Evolutionary conservation across 202 grass and related monocot species (phyloP).

Genomic region (Carex arenaria): DNA sequence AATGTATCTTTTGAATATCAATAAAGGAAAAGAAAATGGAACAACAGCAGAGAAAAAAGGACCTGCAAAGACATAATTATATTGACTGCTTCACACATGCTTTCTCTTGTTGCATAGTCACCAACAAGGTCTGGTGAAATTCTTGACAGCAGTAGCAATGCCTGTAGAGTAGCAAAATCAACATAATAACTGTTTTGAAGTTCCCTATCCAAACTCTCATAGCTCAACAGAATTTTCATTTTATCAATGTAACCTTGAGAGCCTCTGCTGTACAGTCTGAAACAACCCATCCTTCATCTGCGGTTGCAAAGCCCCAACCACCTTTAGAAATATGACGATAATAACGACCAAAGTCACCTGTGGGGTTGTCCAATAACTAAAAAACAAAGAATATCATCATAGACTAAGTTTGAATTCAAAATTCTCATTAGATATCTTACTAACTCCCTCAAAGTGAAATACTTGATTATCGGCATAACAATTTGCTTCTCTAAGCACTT

Average conservation of each 20-base stretch:
- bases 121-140: slow-evolving; percentile 39
- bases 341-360: slow-evolving; percentile 48
- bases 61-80: slow-evolving; percentile 72
- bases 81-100: slow-evolving; percentile 48
- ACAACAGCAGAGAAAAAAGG: background rate
- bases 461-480: background rate
- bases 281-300: slow-evolving; percentile 67
- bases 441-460: background rate
- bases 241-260: slow-evolving; percentile 50
- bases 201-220: background rate
- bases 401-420: too few species aligned
- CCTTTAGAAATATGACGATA: slow-evolving; percentile 66
- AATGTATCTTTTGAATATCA: background rate
- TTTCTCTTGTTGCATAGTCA: slow-evolving; percentile 38
- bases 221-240: background rate
- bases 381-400: slow-evolving; percentile 5
- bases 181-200: background rate
- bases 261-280: slow-evolving; percentile 87
- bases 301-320: slow-evolving; percentile 63
- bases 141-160: slow-evolving; percentile 53
- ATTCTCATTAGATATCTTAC: background rate
- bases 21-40: background rate
- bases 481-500: background rate
- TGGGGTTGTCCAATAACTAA: slow-evolving; percentile 60
- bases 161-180: slow-evolving; percentile 37